Evolutionary conservation across 148 eudicot species (phyloP).

Genomic region (Chenopodium formosanum): DNA sequence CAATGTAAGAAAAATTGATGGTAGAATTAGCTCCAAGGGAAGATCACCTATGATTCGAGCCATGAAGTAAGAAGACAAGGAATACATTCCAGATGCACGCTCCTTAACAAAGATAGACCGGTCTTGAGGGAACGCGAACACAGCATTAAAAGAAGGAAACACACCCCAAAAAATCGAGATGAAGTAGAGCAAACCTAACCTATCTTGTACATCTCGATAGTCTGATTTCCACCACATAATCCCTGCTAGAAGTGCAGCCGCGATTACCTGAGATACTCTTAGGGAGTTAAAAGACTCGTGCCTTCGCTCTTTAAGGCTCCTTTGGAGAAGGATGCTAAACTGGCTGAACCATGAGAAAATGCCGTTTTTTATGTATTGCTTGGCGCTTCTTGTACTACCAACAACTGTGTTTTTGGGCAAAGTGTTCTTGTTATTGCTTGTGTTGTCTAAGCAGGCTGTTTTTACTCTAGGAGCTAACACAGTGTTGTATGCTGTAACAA

Average conservation of each 20-base stretch:
- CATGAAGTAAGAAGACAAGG: slow-evolving; percentile 77
- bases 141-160: slow-evolving; percentile 83
- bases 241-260: slow-evolving; percentile 69
- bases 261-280: slow-evolving; percentile 72
- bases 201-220: slow-evolving; percentile 59
- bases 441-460: slow-evolving; percentile 46
- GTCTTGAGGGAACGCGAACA: slow-evolving; percentile 92
- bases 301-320: slow-evolving; percentile 85
- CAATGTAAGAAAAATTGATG: slow-evolving; percentile 56
- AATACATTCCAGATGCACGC: slow-evolving; percentile 82
- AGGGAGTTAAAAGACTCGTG: slow-evolving; percentile 84
- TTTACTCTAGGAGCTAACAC: slow-evolving; percentile 58
- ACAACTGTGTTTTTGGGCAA: slow-evolving; percentile 16
- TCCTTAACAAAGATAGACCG: slow-evolving; percentile 73
- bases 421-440: background rate
- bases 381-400: slow-evolving; percentile 8
- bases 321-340: slow-evolving; percentile 60
- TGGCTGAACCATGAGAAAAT: slow-evolving; percentile 57
- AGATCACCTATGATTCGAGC: slow-evolving; percentile 79
- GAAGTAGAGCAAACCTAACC: slow-evolving; percentile 80
- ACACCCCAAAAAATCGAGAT: slow-evolving; percentile 93
- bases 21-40: slow-evolving; percentile 91
- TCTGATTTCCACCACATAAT: slow-evolving; percentile 93
- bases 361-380: slow-evolving; percentile 20
- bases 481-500: slow-evolving; percentile 64